Percentiles rank a stretch among this genome's conserved stretches.
These are phyloP conservation scores for Calonectria fujianensis DNA, from an alignment of 2,329 filamentous ascomycete species.

Conservation along the genomic window DNA sequence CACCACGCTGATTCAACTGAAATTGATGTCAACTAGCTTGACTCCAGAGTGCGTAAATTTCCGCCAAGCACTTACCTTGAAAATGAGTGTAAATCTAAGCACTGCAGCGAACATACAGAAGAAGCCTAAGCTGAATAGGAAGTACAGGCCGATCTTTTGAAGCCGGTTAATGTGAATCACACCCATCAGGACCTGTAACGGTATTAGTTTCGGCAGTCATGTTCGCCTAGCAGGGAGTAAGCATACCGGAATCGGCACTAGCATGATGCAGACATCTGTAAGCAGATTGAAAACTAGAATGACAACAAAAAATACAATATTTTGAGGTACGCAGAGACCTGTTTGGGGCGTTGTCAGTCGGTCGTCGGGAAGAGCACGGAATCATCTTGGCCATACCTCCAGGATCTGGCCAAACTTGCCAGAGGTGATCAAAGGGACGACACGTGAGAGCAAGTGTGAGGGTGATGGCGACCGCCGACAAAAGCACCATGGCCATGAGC, in stretches of 20 bases:
- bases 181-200: neutral
- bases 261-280: conserved; percentile 18
- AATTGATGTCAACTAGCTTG: neutral
- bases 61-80: neutral
- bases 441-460: conserved; percentile 17
- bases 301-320: conserved; percentile 15
- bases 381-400: neutral
- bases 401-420: conserved; percentile 23
- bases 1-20: conserved; percentile 6
- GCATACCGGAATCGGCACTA: conserved; percentile 12
- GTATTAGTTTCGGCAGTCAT: neutral
- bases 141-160: conserved; percentile 5
- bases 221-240: no score
- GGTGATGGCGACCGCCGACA: conserved; percentile 11
- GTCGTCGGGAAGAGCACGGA: accelerated
- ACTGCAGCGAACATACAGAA: conserved; percentile 7
- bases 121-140: neutral
- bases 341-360: neutral
- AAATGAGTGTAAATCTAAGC: conserved; percentile 12
- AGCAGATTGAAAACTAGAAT: neutral
- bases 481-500: neutral
- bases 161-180: conserved; percentile 6
- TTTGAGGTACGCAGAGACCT: conserved; percentile 7
- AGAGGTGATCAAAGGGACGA: conserved; percentile 5
- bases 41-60: neutral